These are phyloP conservation scores for Penicillium sp. DNA, from an alignment of 2,329 filamentous ascomycete species.

Conservation along the genomic window DNA sequence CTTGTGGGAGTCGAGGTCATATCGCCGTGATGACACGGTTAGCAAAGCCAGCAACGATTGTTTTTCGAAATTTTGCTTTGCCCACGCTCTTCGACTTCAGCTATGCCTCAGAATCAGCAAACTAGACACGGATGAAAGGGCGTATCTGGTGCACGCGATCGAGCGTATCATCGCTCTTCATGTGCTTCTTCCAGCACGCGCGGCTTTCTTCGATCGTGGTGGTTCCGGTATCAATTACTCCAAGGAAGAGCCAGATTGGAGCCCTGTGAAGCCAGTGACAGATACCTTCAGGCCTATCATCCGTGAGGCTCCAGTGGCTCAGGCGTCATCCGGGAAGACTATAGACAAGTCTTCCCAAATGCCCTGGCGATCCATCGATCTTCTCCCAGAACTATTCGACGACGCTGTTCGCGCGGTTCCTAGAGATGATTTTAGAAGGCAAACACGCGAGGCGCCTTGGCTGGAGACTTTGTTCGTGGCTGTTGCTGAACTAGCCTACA, in stretches of 20 bases:
- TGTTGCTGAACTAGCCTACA: constrained; percentile 38
- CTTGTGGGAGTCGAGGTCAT: constrained; percentile 37
- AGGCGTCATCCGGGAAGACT: constrained; percentile 5
- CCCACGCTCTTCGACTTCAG: constrained; percentile 33
- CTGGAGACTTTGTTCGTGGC: constrained; percentile 46
- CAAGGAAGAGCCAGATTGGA: constrained; percentile 31
- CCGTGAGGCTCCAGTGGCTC: constrained; percentile 17
- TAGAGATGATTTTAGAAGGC: constrained; percentile 39
- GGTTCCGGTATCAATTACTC: constrained; percentile 33
- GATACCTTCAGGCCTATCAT: constrained; percentile 36
- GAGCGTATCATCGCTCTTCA: constrained; percentile 39
- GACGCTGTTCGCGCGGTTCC: constrained; percentile 44
- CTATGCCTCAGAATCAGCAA: constrained; percentile 24
- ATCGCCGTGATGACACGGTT: constrained; percentile 29
- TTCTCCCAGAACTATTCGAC: constrained; percentile 42
- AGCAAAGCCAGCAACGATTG: constrained; percentile 33
- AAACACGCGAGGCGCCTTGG: constrained; percentile 46
- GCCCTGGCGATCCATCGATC: constrained; percentile 29
- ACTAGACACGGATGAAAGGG: constrained; percentile 30
- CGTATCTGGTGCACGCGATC: constrained; percentile 29
- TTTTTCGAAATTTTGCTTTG: constrained; percentile 33
- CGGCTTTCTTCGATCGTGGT: constrained; percentile 33
- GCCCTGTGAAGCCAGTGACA: constrained; percentile 32
- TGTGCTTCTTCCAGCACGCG: constrained; percentile 39
- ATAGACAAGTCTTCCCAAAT: constrained; percentile 10